These are phyloP conservation scores for Stevia rebaudiana DNA, from an alignment of 140 eudicot species.

Conservation along the genomic window DNA sequence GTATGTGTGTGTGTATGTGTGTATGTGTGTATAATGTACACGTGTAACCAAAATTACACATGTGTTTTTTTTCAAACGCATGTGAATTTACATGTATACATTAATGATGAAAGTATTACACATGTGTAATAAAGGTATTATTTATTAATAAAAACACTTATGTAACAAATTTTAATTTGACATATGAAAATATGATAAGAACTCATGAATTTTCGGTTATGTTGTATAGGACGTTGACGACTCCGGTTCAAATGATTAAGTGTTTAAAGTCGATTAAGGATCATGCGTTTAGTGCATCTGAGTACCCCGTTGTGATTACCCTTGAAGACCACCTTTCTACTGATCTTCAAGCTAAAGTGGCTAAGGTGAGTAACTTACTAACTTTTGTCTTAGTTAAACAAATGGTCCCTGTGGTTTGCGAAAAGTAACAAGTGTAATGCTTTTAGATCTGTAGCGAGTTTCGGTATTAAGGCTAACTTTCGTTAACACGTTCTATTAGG, in stretches of 20 bases:
- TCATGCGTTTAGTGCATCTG: slow-evolving; percentile 77
- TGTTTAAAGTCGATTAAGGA: slow-evolving; percentile 71
- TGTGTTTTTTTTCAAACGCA: too few species aligned
- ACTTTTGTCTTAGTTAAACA: slow-evolving; percentile 4
- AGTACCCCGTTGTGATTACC: slow-evolving; percentile 85
- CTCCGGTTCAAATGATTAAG: slow-evolving; percentile 75
- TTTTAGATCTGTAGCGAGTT: too few species aligned
- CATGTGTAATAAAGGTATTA: too few species aligned
- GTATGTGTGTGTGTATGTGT: too few species aligned
- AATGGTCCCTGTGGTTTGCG: too few species aligned
- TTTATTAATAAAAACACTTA: neutral
- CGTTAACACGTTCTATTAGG: too few species aligned
- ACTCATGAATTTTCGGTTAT: slow-evolving; percentile 9
- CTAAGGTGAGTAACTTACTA: slow-evolving; percentile 51
- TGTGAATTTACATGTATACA: too few species aligned
- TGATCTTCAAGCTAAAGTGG: slow-evolving; percentile 89
- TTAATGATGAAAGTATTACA: too few species aligned
- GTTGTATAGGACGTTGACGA: slow-evolving; percentile 68
- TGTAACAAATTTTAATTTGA: neutral
- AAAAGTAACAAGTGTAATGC: too few species aligned
- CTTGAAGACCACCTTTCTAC: slow-evolving; percentile 91
- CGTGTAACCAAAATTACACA: too few species aligned
- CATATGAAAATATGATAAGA: neutral
- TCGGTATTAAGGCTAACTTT: too few species aligned
- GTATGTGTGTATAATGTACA: too few species aligned